Evolutionary conservation across 2,329 filamentous ascomycete genomes (phyloP), one percentile per base, ranked within the genome.

Genomic region (Apiospora rasikravindrae): DNA sequence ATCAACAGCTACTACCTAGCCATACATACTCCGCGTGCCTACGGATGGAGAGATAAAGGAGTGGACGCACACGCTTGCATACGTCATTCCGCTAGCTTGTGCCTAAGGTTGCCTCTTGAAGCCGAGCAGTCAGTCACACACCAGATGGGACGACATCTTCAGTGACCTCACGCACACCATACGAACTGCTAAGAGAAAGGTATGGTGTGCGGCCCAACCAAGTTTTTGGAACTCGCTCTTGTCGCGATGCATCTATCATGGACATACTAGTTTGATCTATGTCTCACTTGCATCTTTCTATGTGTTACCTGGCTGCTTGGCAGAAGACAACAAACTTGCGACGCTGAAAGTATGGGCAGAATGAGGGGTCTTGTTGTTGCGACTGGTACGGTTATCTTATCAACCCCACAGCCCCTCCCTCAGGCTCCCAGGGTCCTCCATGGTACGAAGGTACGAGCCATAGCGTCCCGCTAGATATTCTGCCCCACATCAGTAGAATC

Each of bases 21-120:
- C 13, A 42, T 37, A 14, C 53, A 64, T n/a, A 64, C 57, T 64
- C 40, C 57, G 57, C 33, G 33, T 13, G 33, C 29, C 33, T 64
- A 64, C 57, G 29, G 33, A n/a, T 10, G 10, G 29, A 33, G 33
- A n/a, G 57, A 64, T 40, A 64, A 40, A 64, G 57, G 57, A 64
- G 57, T 61, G 57, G 57, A 40, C 57, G 22, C 33, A n/a, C 33
- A 57, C n/a, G 4, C 22, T 49, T 64, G 57, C 57, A n/a, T 64
- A 64, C 57, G 57, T 64, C 57, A 64, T 64, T 33, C 33, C 57
- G 57, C 57, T 64, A 64, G 57, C 16, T 40, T 64, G 40, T 64
- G 57, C 57, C 57, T 64, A 64, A 37, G 57, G 29, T 64, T 64
- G 33, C 57, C 57, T 64, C 57, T 64, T 64, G 57, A 64, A 64